These are phyloP conservation scores for Suillus placidus DNA, from an alignment of 768 basidiomycete genomes.

Conservation along the genomic window DNA sequence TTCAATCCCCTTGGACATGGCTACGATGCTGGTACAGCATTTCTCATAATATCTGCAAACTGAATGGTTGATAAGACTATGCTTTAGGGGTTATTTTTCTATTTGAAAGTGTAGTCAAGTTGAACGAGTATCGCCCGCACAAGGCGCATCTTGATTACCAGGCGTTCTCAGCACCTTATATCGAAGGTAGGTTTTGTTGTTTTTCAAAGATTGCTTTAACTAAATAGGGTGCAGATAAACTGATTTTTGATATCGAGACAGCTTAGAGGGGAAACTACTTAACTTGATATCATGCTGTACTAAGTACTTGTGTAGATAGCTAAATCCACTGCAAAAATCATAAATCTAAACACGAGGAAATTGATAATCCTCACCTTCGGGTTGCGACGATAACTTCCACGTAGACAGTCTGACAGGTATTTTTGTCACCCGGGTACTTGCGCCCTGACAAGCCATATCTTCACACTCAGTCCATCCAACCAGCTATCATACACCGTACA, in stretches of 20 bases:
- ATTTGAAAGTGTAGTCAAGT: constrained; percentile 22
- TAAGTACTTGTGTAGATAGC: constrained; percentile 10
- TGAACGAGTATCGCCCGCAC: constrained; percentile 19
- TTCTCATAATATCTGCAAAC: background rate
- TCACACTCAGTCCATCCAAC: background rate
- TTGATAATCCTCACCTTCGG: background rate
- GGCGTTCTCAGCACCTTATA: constrained; percentile 10
- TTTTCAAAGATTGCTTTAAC: background rate
- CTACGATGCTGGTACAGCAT: constrained; percentile 26
- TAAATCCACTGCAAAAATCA: background rate
- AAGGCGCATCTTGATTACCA: constrained; percentile 19
- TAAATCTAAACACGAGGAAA: background rate
- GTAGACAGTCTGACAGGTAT: background rate
- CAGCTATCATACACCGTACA: background rate
- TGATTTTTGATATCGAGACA: constrained; percentile 28
- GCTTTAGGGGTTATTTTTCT: constrained; percentile 26
- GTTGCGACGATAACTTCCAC: constrained; percentile 1
- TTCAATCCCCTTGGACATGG: constrained; percentile 24
- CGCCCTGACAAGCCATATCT: background rate
- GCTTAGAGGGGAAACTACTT: constrained; percentile 7
- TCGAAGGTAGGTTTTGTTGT: constrained; percentile 23
- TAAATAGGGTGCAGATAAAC: constrained; percentile 18
- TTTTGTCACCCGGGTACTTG: background rate
- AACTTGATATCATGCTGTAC: background rate
- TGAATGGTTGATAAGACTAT: background rate